Conservation (phyloP, 192 early-diverging fungal genomes). For the Obelidium mucronatum region DNA sequence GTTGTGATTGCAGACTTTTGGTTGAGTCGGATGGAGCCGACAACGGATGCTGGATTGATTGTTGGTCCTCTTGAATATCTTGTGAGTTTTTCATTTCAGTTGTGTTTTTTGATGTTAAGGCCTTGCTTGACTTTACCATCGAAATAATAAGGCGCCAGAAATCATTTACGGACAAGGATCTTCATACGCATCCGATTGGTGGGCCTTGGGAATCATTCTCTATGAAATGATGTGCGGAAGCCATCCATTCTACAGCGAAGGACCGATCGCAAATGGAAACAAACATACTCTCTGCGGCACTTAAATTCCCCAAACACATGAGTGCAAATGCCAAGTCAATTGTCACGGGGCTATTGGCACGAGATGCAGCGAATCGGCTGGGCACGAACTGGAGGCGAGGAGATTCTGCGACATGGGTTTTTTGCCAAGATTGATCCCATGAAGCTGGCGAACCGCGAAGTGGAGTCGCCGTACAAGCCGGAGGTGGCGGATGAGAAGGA, state of each 20-base stretch:
- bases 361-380: conserved; percentile 46
- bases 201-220: conserved; percentile 62
- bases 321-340: conserved; percentile 42
- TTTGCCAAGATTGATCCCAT: conserved; percentile 53
- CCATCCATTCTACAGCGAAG: conserved; percentile 60
- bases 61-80: conserved; percentile 63
- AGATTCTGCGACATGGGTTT: conserved; percentile 52
- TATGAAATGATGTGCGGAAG: conserved; percentile 65
- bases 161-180: conserved; percentile 52
- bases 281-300: conserved; percentile 45
- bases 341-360: conserved; percentile 39
- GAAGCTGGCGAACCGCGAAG: conserved; percentile 52
- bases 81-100: conserved; percentile 21
- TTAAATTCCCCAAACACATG: conserved; percentile 51
- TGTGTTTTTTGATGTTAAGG: too few relatives aligned
- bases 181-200: conserved; percentile 60
- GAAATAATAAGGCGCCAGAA: conserved; percentile 53
- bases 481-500: conserved; percentile 46
- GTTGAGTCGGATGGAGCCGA: conserved; percentile 50
- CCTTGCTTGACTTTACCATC: too few relatives aligned
- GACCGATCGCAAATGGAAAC: conserved; percentile 49
- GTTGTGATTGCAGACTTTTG: conserved; percentile 65
- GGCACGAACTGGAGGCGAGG: conserved; percentile 38
- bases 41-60: conserved; percentile 35
- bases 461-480: conserved; percentile 53